Base-by-base conservation (phyloP, 2,329 filamentous ascomycete genomes). In the Clonostachys byssicola region DNA sequence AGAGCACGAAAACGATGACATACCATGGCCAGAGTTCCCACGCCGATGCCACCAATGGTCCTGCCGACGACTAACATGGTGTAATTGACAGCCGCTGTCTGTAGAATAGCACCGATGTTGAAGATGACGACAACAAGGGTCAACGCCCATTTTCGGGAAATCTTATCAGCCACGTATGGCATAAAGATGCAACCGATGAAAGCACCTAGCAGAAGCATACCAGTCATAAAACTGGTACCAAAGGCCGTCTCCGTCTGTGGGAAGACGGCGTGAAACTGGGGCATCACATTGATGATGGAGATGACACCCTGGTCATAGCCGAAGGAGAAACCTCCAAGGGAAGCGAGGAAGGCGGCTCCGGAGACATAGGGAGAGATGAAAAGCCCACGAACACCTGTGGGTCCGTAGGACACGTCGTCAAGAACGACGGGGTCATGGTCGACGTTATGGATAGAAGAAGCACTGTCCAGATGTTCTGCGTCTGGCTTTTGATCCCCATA, bases 61-160 rank as follows among this genome's bases (percentile, higher is more conserved):
- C 60, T 49, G 4, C 60, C 60, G 6, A 51, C 53, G 0, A 63
- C 61, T 6, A 64, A 45, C 2, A 54, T 49, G 2, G 44, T 60
- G 35, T 64, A 64, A n/a, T 47, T 52, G 1, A 35, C 42, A 1
- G 61, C 52, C 4, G 58, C 53, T 3, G 61, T 61, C 52, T 64
- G 60, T 9, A 77, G 62, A 7, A 68, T 63, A 3, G 71, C 68
- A 2, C 74, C 73, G 5, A 75, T 51, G 23, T 58, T 57, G 54
- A 71, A 75, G 40, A 72, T 59, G 20, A 56, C 53, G 5, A 65
- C 63, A 5, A 63, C 68, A 2, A 71, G 56, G 2, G 62, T 60
- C n/a, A 74, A 54, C 0, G 67, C 66, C 57, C 66, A 67, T 52
- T 73, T 74, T 2, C 73, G 59, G 2, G 68, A 73, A 41, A 68